Conservation (phyloP, 305 asterid genomes). For the Plantago rigida region DNA sequence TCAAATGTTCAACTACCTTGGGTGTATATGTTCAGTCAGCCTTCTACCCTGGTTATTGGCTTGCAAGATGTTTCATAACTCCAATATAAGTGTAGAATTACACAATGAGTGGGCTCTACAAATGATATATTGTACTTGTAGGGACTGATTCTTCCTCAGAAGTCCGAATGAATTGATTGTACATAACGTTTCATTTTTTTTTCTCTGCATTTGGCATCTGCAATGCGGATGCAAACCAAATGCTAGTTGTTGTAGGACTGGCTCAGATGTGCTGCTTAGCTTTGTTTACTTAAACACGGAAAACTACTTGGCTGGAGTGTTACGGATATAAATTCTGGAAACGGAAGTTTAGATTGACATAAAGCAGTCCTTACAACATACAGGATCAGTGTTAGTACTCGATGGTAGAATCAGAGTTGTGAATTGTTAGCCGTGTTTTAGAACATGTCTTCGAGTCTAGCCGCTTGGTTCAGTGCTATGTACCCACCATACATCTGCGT, state of each 20-base stretch:
- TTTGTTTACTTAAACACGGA: too few relatives aligned
- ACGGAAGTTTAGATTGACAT: too few relatives aligned
- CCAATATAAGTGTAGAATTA: background rate
- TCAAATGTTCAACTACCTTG: background rate
- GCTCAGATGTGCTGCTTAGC: background rate
- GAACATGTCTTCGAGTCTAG: too few relatives aligned
- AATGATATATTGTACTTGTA: slow-evolving; percentile 8
- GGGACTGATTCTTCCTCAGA: slow-evolving; percentile 7
- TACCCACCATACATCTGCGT: too few relatives aligned
- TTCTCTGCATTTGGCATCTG: slow-evolving; percentile 13
- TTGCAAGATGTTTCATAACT: background rate
- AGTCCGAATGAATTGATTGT: slow-evolving; percentile 24
- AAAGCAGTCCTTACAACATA: too few relatives aligned
- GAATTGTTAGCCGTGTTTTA: too few relatives aligned
- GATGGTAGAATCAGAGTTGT: too few relatives aligned
- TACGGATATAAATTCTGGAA: too few relatives aligned
- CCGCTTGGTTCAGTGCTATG: too few relatives aligned
- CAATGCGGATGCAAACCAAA: slow-evolving; percentile 13
- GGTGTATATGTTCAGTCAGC: slow-evolving; percentile 26
- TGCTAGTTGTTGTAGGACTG: background rate
- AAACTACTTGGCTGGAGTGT: too few relatives aligned
- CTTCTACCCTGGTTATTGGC: background rate
- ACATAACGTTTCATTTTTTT: slow-evolving; percentile 24
- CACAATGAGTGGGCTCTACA: slow-evolving; percentile 17
- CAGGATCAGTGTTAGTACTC: too few relatives aligned